A percentile compares a stretch with the other conserved stretches of the same genome.
These are phyloP conservation scores for Phytophthora sansomeana DNA, from an alignment of 352 stramenopile species.

Conservation along the genomic window DNA sequence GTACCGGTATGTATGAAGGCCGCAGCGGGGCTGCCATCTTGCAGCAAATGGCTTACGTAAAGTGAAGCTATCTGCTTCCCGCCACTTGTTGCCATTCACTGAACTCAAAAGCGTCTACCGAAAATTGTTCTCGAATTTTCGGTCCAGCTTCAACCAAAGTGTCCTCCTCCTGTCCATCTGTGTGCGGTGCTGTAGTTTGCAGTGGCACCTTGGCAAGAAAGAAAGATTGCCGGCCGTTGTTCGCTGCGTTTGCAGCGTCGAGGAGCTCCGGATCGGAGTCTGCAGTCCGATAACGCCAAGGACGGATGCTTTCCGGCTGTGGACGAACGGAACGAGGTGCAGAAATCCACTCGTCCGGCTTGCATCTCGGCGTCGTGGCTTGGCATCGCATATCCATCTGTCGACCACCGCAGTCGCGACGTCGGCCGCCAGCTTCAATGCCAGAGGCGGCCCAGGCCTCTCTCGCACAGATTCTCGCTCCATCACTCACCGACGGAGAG, in stretches of 20 bases:
- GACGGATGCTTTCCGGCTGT: not conserved
- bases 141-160: conserved; percentile 1
- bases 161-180: conserved; percentile 1
- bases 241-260: too few relatives aligned
- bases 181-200: too few relatives aligned
- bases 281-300: not conserved
- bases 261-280: too few relatives aligned
- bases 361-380: conserved; percentile 1
- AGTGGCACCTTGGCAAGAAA: too few relatives aligned
- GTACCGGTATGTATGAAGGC: too few relatives aligned
- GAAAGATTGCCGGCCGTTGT: too few relatives aligned
- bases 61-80: not conserved
- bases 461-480: too few relatives aligned
- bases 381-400: conserved; percentile 41
- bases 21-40: too few relatives aligned
- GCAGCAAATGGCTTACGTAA: too few relatives aligned
- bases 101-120: not conserved
- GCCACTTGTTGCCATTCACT: too few relatives aligned
- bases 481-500: too few relatives aligned
- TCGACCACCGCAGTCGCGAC: not conserved
- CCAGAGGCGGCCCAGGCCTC: not conserved
- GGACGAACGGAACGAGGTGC: not conserved
- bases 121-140: not conserved
- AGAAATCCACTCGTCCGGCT: not conserved
- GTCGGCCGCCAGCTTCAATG: not conserved